Evolutionary conservation across 139 green algal species (phyloP), one percentile per base, ranked within the genome.

Genomic region (Picochlorum costavermella): DNA sequence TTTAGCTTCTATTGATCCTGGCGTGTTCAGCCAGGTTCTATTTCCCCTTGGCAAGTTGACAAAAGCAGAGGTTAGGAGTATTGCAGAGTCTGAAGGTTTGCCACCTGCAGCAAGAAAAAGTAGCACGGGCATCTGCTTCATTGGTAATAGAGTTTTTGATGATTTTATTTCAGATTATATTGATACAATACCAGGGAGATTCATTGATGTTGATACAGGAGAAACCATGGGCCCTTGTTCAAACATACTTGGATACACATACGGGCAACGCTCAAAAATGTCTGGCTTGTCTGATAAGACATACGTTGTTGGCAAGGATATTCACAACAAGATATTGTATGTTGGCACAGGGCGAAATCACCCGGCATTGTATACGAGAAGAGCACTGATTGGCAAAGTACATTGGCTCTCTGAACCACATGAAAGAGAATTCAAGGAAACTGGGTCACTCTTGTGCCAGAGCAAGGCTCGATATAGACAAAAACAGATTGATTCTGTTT

Each of bases 61-160:
- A 31, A 95, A 95, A 75, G 28, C 40, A 12, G 67, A 83, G 2
- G 85, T 94, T 17, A 49, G 82, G 6, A 49, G n/a, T 1, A 4
- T 82, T 14, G 87, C 86, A 12, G 66, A 61, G 0, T 67, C 51
- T 28, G 63, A 65, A 6, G 71, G 69, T 2, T 66, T 91, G 58
- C 49, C 17, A 6, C 60, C 44, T 11, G 75, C 75, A 1, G 29
- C 60, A 16, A 74, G 67, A n/a, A 75, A 75, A 53, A 83, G 70
- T 72, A 90, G 80, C 61, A 70, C 79, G 2, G 87, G 88, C 40
- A 91, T 95, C 60, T 95, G 88, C 74, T 95, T 95, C 77, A 81
- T 95, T 12, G 88, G 76, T 6, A 69, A 74, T 5, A 75, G 86
- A 23, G 65, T 77, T 53, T 95, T 94, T 69, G 79, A 62, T 40